phyloP scores from a whole-genome alignment of 2,329 filamentous ascomycete species.

The Sarocladium strictum region DNA sequence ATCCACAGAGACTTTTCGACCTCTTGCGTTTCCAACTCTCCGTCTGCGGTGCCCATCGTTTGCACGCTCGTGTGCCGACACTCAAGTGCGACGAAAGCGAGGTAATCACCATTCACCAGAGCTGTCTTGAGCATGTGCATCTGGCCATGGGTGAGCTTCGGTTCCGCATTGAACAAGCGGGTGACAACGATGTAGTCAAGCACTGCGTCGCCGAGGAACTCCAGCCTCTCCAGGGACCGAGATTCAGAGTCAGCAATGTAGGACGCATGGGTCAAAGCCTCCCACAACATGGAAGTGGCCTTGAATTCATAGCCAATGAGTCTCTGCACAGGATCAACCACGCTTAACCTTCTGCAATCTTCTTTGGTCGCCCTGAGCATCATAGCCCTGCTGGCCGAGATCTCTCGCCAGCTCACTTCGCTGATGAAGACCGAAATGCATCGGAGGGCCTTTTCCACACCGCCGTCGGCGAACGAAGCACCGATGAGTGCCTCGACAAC shows the following conservation, averaged over 20 bases:
- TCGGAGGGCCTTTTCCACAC: constrained; percentile 52
- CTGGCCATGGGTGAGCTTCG: constrained; percentile 40
- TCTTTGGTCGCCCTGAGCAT: constrained; percentile 33
- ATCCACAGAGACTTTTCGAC: constrained; percentile 51
- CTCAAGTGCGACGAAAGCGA: constrained; percentile 68
- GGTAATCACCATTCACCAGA: constrained; percentile 72
- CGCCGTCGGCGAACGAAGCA: constrained; percentile 64
- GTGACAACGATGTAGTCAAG: constrained; percentile 71
- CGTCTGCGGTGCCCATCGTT: constrained; percentile 13
- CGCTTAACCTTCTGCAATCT: constrained; percentile 28
- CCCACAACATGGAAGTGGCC: constrained; percentile 62
- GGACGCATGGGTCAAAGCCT: constrained; percentile 77
- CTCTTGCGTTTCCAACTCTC: constrained; percentile 16
- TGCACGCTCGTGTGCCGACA: constrained; percentile 18
- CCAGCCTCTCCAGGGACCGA: constrained; percentile 62
- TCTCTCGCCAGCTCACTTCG: constrained; percentile 47
- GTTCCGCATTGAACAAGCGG: constrained; percentile 44
- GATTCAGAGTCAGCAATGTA: constrained; percentile 35
- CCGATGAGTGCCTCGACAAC: constrained; percentile 83
- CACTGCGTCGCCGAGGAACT: constrained; percentile 82
- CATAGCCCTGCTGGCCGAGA: constrained; percentile 31
- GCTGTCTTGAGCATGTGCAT: constrained; percentile 75
- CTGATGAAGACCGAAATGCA: constrained; percentile 64
- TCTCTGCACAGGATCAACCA: constrained; percentile 48
- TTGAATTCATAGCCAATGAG: constrained; percentile 68